Evolutionary conservation across 1,139 yeast species (phyloP).

Genomic region (Debaryomycetaceae sp.): DNA sequence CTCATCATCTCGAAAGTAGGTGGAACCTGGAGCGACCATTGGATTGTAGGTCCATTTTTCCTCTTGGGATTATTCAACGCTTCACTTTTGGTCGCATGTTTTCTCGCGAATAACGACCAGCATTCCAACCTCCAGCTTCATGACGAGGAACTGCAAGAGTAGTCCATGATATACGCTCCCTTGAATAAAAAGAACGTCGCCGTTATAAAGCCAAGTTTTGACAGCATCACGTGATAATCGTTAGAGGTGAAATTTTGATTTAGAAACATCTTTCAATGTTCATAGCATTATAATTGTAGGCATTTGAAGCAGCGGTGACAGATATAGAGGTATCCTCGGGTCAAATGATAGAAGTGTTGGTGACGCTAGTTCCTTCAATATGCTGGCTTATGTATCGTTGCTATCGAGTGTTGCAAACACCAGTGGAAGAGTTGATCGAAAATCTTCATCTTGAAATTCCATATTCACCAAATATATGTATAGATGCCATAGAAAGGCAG

Average conservation of each 20-base stretch:
- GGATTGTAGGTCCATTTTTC: conserved; percentile 60
- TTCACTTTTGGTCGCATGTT: conserved; percentile 2
- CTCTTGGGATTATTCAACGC: conserved; percentile 47
- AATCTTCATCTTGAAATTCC: conserved; percentile 43
- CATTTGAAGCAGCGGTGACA: neutral
- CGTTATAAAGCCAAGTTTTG: neutral
- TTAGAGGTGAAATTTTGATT: neutral
- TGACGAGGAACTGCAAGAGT: no score
- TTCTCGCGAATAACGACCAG: no score
- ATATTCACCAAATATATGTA: conserved; percentile 37
- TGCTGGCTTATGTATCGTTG: conserved; percentile 43
- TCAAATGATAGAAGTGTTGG: conserved; percentile 35
- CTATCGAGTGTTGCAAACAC: conserved; percentile 32
- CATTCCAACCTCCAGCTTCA: no score
- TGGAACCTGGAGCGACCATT: conserved; percentile 55
- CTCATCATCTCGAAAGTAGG: conserved; percentile 57
- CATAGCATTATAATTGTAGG: neutral
- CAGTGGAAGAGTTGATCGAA: conserved; percentile 33
- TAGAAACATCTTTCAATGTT: neutral
- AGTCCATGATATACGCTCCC: no score
- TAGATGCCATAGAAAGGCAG: conserved; percentile 30
- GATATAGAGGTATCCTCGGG: neutral
- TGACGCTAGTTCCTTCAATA: conserved; percentile 42
- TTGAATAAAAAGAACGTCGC: no score
- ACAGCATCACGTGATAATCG: neutral